Evolutionary conservation across 2,329 filamentous ascomycete species (phyloP).

Genomic region (Nemania sp.): DNA sequence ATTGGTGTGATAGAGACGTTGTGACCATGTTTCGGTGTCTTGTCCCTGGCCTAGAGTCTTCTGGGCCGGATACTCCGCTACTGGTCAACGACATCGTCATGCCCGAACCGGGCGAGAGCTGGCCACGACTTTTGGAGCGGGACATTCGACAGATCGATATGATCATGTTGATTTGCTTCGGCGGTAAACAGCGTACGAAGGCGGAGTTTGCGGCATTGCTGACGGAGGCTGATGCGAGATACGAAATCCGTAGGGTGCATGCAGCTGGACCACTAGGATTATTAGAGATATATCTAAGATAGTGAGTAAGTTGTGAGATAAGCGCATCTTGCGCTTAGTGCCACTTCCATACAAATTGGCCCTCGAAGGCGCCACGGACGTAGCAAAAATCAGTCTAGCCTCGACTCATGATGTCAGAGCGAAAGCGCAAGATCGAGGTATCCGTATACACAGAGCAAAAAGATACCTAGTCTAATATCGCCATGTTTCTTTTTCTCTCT

Average conservation of each 20-base stretch:
- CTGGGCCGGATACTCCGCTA: constrained; percentile 17
- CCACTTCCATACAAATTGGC: too few relatives aligned
- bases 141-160: constrained; percentile 14
- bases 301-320: not conserved
- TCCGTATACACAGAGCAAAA: too few relatives aligned
- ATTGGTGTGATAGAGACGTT: constrained; percentile 29
- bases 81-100: constrained; percentile 21
- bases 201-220: constrained; percentile 23
- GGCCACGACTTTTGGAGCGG: not conserved
- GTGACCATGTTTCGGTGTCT: constrained; percentile 23
- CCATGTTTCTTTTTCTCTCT: too few relatives aligned
- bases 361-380: too few relatives aligned
- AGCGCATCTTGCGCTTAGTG: too few relatives aligned
- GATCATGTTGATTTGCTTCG: constrained; percentile 17
- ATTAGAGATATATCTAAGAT: constrained; percentile 5
- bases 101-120: not conserved
- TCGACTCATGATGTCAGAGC: too few relatives aligned
- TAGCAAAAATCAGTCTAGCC: too few relatives aligned
- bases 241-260: constrained; percentile 18
- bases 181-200: constrained; percentile 17
- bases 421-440: too few relatives aligned
- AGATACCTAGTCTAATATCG: too few relatives aligned
- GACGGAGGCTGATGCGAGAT: constrained; percentile 15
- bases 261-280: constrained; percentile 4
- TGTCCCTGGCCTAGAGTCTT: constrained; percentile 21